Evolutionary conservation across 768 basidiomycete species (phyloP).

Genomic region (Hericium rajendrae): DNA sequence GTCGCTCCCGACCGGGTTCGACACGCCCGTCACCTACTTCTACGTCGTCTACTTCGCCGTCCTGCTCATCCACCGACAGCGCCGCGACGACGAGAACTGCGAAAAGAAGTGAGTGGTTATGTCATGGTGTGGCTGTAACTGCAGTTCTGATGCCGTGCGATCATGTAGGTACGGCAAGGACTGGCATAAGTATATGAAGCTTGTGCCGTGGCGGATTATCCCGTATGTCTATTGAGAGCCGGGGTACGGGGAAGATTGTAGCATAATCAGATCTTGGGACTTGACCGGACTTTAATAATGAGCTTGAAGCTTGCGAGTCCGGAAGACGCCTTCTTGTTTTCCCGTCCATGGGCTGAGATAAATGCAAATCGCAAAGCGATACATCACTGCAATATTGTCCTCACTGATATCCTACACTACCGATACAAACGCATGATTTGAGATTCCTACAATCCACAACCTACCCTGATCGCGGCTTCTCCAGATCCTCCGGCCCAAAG

Average conservation of each 20-base stretch:
- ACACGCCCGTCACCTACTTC: conserved; percentile 93
- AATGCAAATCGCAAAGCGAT: too few species aligned
- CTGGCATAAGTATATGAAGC: conserved; percentile 82
- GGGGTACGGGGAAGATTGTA: too few species aligned
- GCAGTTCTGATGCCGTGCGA: background rate
- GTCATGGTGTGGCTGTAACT: background rate
- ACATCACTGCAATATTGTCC: too few species aligned
- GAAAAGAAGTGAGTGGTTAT: conserved; percentile 40
- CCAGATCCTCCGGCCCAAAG: conserved; percentile 11
- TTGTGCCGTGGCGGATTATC: conserved; percentile 80
- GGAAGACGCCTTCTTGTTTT: too few species aligned
- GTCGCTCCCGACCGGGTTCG: conserved; percentile 88
- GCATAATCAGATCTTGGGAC: too few species aligned
- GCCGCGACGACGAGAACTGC: conserved; percentile 87
- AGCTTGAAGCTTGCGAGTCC: too few species aligned
- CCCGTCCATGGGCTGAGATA: too few species aligned
- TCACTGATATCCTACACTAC: too few species aligned
- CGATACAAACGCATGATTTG: too few species aligned
- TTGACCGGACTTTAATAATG: too few species aligned
- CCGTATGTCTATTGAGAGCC: conserved; percentile 62
- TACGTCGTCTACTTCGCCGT: conserved; percentile 85
- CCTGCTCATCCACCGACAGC: conserved; percentile 84
- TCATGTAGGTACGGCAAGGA: conserved; percentile 76
- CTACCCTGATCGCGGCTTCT: conserved; percentile 6
- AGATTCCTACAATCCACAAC: background rate